Percentiles rank a stretch among this genome's conserved stretches.
Conservation (phyloP, 2,329 filamentous ascomycete genomes). For the Cladophialophora bantiana region DNA sequence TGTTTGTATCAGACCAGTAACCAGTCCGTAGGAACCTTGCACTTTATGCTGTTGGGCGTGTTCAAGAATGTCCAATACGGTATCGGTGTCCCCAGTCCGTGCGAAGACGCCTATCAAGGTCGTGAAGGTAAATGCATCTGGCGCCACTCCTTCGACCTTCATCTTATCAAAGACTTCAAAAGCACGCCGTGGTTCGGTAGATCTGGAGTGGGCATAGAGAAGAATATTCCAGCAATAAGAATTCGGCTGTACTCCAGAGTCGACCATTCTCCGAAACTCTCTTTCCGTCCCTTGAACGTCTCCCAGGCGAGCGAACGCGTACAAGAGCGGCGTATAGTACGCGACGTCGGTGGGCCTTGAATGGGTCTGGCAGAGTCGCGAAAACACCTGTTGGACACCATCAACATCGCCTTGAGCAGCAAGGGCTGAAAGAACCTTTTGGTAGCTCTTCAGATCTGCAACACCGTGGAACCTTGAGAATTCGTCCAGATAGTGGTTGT, state of each 20-base stretch:
- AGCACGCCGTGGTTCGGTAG: conserved; percentile 71
- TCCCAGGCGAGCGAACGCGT: conserved; percentile 73
- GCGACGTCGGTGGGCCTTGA: conserved; percentile 45
- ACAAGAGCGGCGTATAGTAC: conserved; percentile 65
- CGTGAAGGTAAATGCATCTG: conserved; percentile 71
- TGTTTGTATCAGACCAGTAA: conserved; percentile 71
- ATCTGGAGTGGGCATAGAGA: conserved; percentile 72
- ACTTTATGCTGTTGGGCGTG: conserved; percentile 65
- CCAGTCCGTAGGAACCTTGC: conserved; percentile 63
- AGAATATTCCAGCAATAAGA: conserved; percentile 76
- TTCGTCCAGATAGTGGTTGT: conserved; percentile 53
- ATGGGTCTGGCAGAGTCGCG: conserved; percentile 49
- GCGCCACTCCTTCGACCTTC: conserved; percentile 55
- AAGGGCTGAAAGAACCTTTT: conserved; percentile 50
- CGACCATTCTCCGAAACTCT: conserved; percentile 69
- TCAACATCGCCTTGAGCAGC: conserved; percentile 56
- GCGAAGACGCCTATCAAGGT: conserved; percentile 77
- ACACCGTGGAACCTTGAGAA: conserved; percentile 45
- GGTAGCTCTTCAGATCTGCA: conserved; percentile 47
- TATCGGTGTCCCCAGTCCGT: conserved; percentile 74
- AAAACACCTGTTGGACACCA: conserved; percentile 55
- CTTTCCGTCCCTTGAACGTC: conserved; percentile 66
- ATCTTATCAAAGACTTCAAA: conserved; percentile 70
- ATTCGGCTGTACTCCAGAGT: conserved; percentile 65
- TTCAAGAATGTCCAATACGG: conserved; percentile 69